Conservation (phyloP, 352 stramenopile genomes). For the Globisporangium viniferum region DNA sequence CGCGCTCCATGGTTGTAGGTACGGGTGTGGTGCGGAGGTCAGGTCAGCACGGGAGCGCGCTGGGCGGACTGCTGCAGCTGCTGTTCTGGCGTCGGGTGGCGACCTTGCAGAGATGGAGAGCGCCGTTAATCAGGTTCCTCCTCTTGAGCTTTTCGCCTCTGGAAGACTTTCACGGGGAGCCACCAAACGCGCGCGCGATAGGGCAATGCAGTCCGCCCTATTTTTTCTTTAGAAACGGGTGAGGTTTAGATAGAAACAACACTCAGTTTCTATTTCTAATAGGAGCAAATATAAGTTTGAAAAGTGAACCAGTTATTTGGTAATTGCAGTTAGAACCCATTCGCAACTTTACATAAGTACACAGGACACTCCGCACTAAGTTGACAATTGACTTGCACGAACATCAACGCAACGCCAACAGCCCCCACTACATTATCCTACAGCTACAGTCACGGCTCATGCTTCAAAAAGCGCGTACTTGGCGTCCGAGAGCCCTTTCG, state of each 20-base stretch:
- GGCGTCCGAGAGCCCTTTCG: conserved; percentile 54
- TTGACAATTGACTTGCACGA: no score
- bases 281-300: no score
- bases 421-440: no score
- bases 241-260: neutral
- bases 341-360: no score
- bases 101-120: conserved; percentile 4
- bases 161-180: conserved; percentile 13
- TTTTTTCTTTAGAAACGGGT: conserved; percentile 3
- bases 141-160: conserved; percentile 8
- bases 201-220: neutral
- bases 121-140: conserved; percentile 11
- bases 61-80: neutral
- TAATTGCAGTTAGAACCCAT: no score
- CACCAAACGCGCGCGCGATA: conserved; percentile 11
- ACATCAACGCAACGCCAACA: no score
- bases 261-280: neutral
- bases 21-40: neutral
- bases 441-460: conserved; percentile 13
- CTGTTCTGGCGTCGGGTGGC: neutral
- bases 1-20: conserved; percentile 66
- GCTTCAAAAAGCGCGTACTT: conserved; percentile 67
- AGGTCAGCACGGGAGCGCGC: conserved; percentile 1
- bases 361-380: no score
- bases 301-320: no score